Evolutionary conservation across 2,329 filamentous ascomycete genomes (phyloP), one percentile per base, ranked within the genome.

Genomic region (Botrytis fabae): DNA sequence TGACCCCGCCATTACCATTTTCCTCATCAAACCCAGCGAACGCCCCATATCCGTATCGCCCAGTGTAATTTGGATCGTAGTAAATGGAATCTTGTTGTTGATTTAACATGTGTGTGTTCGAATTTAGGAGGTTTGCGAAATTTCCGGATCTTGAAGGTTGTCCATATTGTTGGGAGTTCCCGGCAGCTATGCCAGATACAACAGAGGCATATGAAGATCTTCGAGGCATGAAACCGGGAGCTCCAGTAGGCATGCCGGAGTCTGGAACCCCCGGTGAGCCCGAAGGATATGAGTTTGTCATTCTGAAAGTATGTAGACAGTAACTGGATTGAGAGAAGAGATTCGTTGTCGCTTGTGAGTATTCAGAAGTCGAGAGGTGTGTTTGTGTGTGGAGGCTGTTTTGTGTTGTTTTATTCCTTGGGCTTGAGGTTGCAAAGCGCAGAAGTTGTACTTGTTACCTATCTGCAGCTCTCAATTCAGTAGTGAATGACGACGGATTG

Each of bases 171-270:
- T 78, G 76, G 59, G 75, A 74, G 44, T 68, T 73, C 51, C 75
- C 75, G 71, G 75, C 64, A 77, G 83, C 81, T 76, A 84, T 84
- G 66, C 87, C 88, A 70, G 87, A 86, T 73, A 88, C 85, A 73
- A 90, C 87, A 40, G 88, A 89, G 77, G 89, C 88, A 82, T 90
- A 90, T 69, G 89, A 90, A 60, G 86, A 87, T 76, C 88, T 84
- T 79, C 87, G 85, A 77, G 83, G 83, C 75, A 82, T 79, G 64
- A 83, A 81, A 71, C 83, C 77, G 59, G 79, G 77, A 75, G 80
- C 76, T 73, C 80, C 80, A 77, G 80, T 79, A 61, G 80, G 79
- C 79, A 81, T 81, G 75, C 75, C 77, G 38, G 76, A 76, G 69
- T 80, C 77, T 77, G 78, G 77, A 75, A 77, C 75, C 32, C 77